Conservation (phyloP, 106 monocot genomes). For the Agapanthus africanus region DNA sequence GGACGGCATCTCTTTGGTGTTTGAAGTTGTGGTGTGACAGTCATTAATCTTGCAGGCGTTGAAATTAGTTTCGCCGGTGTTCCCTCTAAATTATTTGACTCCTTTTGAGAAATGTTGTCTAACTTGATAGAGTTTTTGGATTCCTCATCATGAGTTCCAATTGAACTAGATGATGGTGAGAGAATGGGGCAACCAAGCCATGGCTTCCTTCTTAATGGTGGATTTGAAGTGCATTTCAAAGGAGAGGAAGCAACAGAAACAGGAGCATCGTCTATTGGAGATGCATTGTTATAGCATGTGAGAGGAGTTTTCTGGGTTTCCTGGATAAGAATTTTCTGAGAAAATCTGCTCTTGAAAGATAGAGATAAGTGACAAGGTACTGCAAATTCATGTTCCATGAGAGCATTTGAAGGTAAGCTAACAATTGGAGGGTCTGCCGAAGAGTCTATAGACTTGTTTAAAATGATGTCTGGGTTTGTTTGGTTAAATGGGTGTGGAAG, state of each 20-base stretch:
- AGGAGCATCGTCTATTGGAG: conserved; percentile 8
- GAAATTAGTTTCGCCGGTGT: conserved; percentile 46
- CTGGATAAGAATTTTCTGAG: conserved; percentile 16
- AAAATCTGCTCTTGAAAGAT: conserved; percentile 54
- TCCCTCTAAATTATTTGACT: conserved; percentile 15
- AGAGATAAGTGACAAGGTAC: conserved; percentile 40
- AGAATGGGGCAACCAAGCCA: conserved; percentile 8
- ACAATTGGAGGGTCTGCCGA: neutral
- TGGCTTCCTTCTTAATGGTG: conserved; percentile 14
- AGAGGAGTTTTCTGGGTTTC: conserved; percentile 30
- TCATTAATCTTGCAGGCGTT: conserved; percentile 44
- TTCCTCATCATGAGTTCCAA: conserved; percentile 2
- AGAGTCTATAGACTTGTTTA: no score
- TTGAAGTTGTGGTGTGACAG: conserved; percentile 55
- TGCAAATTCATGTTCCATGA: conserved; percentile 15
- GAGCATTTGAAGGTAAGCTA: neutral
- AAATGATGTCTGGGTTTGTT: no score
- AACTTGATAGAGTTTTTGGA: neutral
- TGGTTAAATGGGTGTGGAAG: conserved; percentile 54
- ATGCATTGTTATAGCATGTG: neutral
- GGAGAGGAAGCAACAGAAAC: conserved; percentile 11
- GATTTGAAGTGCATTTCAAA: conserved; percentile 13
- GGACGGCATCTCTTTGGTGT: conserved; percentile 37
- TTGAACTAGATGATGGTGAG: neutral
- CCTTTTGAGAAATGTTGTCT: conserved; percentile 1